Evolutionary conservation across 2,329 filamentous ascomycete genomes (phyloP).

Genomic region (Pseudocercospora fuligena): DNA sequence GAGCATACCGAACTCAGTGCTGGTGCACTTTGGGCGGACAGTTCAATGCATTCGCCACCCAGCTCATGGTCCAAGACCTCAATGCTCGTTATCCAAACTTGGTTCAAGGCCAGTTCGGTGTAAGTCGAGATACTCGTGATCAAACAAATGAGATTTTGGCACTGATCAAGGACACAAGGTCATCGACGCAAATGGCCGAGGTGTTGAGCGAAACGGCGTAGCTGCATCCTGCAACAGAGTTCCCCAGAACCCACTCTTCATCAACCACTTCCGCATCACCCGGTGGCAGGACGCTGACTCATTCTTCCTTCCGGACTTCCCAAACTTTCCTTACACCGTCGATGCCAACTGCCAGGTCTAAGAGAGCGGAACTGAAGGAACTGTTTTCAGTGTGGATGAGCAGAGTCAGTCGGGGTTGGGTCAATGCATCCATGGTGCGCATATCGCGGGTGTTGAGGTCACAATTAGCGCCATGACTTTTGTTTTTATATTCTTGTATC

Average conservation of each 20-base stretch:
- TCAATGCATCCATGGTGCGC: neutral
- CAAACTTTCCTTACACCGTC: neutral
- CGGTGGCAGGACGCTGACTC: neutral
- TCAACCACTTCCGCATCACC: neutral
- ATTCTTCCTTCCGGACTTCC: neutral
- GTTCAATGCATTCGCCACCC: neutral
- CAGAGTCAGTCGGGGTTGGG: neutral
- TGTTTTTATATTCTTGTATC: too few relatives aligned
- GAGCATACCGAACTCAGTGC: neutral
- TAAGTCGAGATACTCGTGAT: neutral
- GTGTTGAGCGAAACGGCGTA: conserved; percentile 1
- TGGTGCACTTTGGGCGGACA: neutral
- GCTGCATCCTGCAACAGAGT: neutral
- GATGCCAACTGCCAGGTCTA: neutral
- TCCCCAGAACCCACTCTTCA: neutral
- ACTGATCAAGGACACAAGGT: neutral
- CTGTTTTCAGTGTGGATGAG: too few relatives aligned
- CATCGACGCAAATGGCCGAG: neutral
- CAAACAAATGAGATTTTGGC: neutral
- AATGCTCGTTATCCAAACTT: neutral
- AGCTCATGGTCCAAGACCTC: conserved; percentile 1
- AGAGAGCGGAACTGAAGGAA: neutral
- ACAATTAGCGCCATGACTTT: too few relatives aligned
- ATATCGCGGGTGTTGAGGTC: neutral
- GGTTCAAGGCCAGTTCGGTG: neutral